phyloP scores from a whole-genome alignment of 2,329 filamentous ascomycete species.

The Emydomyces testavorans region DNA sequence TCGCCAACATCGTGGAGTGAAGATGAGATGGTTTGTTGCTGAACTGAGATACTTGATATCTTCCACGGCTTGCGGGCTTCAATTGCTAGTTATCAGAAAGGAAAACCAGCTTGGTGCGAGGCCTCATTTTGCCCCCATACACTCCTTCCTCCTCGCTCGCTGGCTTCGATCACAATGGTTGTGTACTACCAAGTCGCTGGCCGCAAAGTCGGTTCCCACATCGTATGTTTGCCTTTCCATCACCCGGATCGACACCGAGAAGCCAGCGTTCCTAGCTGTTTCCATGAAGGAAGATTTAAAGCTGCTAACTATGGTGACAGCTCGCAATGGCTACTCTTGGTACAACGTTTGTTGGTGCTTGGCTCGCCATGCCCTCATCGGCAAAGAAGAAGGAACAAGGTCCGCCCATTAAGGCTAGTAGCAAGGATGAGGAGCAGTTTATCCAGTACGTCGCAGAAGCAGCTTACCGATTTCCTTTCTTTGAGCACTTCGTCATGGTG shows the following conservation, averaged over 20 bases:
- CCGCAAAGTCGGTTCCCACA: slow-evolving; percentile 43
- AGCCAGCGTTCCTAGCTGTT: slow-evolving; percentile 18
- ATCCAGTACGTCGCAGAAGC: slow-evolving; percentile 46
- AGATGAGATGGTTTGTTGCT: neutral
- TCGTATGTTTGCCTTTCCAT: slow-evolving; percentile 31
- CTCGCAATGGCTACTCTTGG: slow-evolving; percentile 50
- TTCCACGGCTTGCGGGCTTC: neutral
- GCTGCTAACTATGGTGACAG: slow-evolving; percentile 27
- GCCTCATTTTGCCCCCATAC: neutral
- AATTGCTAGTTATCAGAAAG: slow-evolving; percentile 1
- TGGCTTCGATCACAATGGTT: slow-evolving; percentile 35
- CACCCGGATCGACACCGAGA: slow-evolving; percentile 4
- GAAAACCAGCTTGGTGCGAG: neutral
- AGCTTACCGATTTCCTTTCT: neutral
- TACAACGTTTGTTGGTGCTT: slow-evolving; percentile 39
- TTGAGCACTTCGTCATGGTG: neutral
- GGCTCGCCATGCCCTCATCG: slow-evolving; percentile 36
- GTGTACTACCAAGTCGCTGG: slow-evolving; percentile 42
- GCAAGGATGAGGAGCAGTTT: slow-evolving; percentile 58
- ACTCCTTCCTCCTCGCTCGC: neutral
- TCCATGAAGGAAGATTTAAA: neutral
- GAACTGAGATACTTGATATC: neutral
- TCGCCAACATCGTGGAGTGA: slow-evolving; percentile 2
- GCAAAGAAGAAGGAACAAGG: slow-evolving; percentile 38
- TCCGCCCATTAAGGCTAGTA: slow-evolving; percentile 52